Base-by-base conservation (phyloP, 257 asterid species). In the Galeopsis tetrahit region DNA sequence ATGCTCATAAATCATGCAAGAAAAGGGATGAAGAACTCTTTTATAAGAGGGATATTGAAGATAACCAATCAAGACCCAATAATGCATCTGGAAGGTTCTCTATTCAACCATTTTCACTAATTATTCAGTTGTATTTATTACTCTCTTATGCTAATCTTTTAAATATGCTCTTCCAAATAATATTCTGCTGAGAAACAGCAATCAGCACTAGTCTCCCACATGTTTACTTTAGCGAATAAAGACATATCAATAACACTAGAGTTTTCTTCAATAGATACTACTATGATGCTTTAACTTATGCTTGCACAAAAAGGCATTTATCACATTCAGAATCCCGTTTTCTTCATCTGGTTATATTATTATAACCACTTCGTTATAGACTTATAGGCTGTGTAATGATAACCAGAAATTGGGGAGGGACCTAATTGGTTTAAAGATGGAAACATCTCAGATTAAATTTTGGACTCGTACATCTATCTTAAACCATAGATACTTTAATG, bases 21-120 rank as follows among this genome's bases (percentile, higher is more conserved):
- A 21, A 8, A 44, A 75, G 74, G 71, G 82, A 73, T 76, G 74
- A 63, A 64, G 84, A 72, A 53, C 75, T 68, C 48, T 68, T 74
- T 73, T 73, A 67, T 58, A 72, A 75, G 56, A 80, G 80, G 53
- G 78, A 49, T 28, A 59, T 75, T 71, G 84, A 79, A 44, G 87
- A 78, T 70, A 81, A 72, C 43, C 55, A 10, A 34, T 76, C 79
- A 4, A 71, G 63, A 51, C 53, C 35, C n/a, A 75, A 60, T 49
- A 32, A 72, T 63, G 17, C 74, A 36, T 21, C 72, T 36, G 76
- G 66, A 72, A 84, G 92, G 95, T 88, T 9, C 43, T 44, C 39
- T 56, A 58, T 63, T 43, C 51, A 67, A 71, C 67, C 55, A 36
- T 33, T 17, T 70, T 65, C 72, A 76, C 44, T 60, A 44, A 11